Percentiles rank a stretch among this genome's conserved stretches.
Evolutionary conservation across 1,284 basidiomycete genomes (phyloP).

Genomic region (Amylostereum areolatum): DNA sequence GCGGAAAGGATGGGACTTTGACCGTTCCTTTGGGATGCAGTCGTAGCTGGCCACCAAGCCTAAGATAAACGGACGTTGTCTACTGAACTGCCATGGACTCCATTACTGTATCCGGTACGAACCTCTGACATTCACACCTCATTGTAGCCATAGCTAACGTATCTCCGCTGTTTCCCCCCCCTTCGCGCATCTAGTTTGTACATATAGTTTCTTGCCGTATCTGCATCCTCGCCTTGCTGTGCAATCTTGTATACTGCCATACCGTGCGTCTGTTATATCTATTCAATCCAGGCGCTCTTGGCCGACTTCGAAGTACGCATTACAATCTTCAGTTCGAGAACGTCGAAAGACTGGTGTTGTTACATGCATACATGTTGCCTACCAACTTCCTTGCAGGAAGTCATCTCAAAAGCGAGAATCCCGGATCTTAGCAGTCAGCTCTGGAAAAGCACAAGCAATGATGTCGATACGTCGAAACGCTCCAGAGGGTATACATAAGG

Average conservation of each 20-base stretch:
- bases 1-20: slow-evolving; percentile 71
- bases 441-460: too few species aligned
- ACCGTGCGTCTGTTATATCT: not conserved
- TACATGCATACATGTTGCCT: too few species aligned
- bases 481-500: too few species aligned
- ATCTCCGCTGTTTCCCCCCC: slow-evolving; percentile 15
- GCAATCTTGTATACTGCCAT: slow-evolving; percentile 11
- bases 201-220: slow-evolving; percentile 16
- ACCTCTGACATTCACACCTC: slow-evolving; percentile 14
- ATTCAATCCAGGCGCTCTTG: too few species aligned
- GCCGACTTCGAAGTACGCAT: too few species aligned
- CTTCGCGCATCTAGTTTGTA: slow-evolving; percentile 25
- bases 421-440: too few species aligned
- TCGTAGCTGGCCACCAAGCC: not conserved
- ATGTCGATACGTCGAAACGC: too few species aligned
- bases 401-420: too few species aligned
- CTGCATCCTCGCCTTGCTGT: slow-evolving; percentile 5
- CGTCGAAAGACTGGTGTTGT: too few species aligned
- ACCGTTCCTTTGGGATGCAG: slow-evolving; percentile 13
- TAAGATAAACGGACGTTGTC: slow-evolving; percentile 14
- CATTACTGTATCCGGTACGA: slow-evolving; percentile 42
- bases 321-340: too few species aligned
- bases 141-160: slow-evolving; percentile 24
- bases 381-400: too few species aligned
- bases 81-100: slow-evolving; percentile 15